Conservation (phyloP, 148 eudicot genomes). For the Euryodendron excelsum region DNA sequence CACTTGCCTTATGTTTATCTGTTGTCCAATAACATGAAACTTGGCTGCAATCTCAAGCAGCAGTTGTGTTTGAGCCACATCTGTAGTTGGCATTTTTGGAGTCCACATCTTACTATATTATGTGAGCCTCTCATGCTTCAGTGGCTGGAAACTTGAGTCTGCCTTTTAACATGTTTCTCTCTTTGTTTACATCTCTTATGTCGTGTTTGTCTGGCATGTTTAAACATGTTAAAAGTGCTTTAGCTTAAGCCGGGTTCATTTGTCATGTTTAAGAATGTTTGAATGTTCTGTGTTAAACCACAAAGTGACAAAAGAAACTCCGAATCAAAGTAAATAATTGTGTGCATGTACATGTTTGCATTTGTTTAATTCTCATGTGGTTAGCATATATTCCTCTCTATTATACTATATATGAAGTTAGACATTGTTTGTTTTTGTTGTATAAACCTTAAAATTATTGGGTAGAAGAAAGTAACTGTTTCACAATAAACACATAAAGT, state of each 20-base stretch:
- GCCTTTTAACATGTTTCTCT: not conserved
- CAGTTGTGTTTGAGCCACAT: not conserved
- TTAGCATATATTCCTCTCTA: not conserved
- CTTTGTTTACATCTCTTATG: not conserved
- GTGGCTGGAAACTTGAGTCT: not conserved
- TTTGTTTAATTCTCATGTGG: not conserved
- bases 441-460: too few relatives aligned
- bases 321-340: too few relatives aligned
- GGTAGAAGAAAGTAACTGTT: not conserved
- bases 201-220: not conserved
- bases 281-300: too few relatives aligned
- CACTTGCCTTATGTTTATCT: not conserved
- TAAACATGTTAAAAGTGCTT: not conserved
- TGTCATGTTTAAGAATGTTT: too few relatives aligned
- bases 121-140: slow-evolving; percentile 3
- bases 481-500: not conserved
- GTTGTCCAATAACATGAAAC: not conserved
- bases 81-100: not conserved
- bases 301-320: too few relatives aligned
- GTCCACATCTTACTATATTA: not conserved
- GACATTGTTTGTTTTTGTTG: too few relatives aligned
- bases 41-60: not conserved
- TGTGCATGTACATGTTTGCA: not conserved
- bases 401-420: not conserved
- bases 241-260: not conserved